Percentiles rank a stretch among this genome's conserved stretches.
Evolutionary conservation across 2,329 filamentous ascomycete species (phyloP).

Genomic region (Nemania sp.): DNA sequence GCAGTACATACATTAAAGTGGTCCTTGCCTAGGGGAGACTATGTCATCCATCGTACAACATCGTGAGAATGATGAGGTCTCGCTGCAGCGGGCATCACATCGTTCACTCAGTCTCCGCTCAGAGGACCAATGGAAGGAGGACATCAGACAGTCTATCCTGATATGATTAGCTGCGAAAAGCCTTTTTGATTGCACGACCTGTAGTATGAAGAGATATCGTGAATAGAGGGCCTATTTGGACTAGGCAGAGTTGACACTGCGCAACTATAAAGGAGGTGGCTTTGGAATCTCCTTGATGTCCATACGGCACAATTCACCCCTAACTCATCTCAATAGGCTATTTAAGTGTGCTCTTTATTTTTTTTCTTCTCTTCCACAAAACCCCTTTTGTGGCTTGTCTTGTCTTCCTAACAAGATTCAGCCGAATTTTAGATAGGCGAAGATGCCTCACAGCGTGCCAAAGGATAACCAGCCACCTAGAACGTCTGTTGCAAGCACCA

Average conservation of each 20-base stretch:
- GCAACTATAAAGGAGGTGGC: conserved; percentile 32
- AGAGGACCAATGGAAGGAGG: conserved; percentile 43
- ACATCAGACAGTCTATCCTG: conserved; percentile 33
- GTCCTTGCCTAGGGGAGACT: conserved; percentile 30
- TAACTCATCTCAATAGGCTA: conserved; percentile 30
- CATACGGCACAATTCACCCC: conserved; percentile 32
- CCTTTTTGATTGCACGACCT: conserved; percentile 37
- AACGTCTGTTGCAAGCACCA: conserved; percentile 40
- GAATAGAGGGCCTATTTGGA: conserved; percentile 19
- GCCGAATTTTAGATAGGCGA: conserved; percentile 11
- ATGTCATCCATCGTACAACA: conserved; percentile 43
- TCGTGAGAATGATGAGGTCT: conserved; percentile 39
- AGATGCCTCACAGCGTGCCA: conserved; percentile 47
- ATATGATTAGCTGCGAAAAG: conserved; percentile 39
- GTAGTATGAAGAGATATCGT: conserved; percentile 20
- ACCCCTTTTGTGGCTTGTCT: conserved; percentile 14
- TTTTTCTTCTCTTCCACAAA: conserved; percentile 30
- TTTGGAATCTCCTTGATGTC: conserved; percentile 26
- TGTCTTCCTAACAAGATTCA: conserved; percentile 18
- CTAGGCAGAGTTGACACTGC: conserved; percentile 11
- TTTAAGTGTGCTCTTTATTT: conserved; percentile 41
- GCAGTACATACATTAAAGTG: conserved; percentile 34
- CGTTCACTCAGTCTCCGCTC: conserved; percentile 33
- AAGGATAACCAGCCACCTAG: conserved; percentile 35
- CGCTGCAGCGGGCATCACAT: conserved; percentile 38